phyloP scores from a whole-genome alignment of 257 asterid genomes.

The Salvia miltiorrhiza region DNA sequence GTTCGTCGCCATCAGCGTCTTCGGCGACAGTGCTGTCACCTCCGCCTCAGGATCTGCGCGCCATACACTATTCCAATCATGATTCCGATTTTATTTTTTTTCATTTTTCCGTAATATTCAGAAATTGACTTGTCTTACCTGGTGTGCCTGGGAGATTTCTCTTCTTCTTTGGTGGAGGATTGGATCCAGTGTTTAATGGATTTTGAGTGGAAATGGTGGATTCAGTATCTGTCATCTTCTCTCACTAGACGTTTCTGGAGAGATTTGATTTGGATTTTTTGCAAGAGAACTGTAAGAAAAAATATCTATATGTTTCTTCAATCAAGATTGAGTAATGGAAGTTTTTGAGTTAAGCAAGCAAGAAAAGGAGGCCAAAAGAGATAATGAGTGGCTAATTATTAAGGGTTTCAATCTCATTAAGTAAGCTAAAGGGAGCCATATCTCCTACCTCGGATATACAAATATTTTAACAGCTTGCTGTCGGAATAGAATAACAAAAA shows the following conservation, averaged over 20 bases:
- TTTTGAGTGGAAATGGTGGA: constrained; percentile 40
- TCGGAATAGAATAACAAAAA: constrained; percentile 23
- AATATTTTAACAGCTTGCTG: constrained; percentile 41
- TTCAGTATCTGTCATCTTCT: constrained; percentile 50
- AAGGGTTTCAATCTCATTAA: constrained; percentile 20
- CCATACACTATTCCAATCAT: too few relatives aligned
- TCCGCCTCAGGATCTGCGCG: constrained; percentile 77
- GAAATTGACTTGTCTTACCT: constrained; percentile 29
- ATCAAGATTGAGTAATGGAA: constrained; percentile 19
- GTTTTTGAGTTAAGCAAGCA: constrained; percentile 2
- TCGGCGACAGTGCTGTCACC: constrained; percentile 74
- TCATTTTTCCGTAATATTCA: neutral
- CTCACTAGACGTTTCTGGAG: neutral
- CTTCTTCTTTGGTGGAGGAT: constrained; percentile 64
- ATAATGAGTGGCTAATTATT: constrained; percentile 28
- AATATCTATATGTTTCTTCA: constrained; percentile 25
- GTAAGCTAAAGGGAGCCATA: neutral
- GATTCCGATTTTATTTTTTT: too few relatives aligned
- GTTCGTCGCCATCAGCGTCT: constrained; percentile 85
- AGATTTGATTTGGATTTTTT: neutral
- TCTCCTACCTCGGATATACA: constrained; percentile 33
- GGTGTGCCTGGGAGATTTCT: constrained; percentile 89
- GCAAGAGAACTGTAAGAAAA: neutral
- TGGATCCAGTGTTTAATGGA: constrained; percentile 39
- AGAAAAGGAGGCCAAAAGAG: constrained; percentile 19